Percentiles rank a stretch among this genome's conserved stretches.
Conservation (phyloP, 31 red algal genomes). For the Asparagopsis taxiformis region DNA sequence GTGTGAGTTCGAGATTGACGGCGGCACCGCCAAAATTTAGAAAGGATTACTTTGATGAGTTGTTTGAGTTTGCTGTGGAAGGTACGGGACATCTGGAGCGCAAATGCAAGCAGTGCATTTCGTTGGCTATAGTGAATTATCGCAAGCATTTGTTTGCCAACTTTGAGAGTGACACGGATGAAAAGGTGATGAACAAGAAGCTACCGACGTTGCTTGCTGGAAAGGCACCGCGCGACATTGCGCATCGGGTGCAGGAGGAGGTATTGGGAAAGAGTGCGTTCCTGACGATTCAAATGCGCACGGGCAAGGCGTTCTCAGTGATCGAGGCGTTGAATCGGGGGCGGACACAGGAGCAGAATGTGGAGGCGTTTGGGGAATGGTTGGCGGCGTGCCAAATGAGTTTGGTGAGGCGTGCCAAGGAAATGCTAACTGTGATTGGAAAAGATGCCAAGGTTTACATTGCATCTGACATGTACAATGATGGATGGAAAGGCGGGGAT, state of each 20-base stretch:
- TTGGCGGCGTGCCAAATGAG: not conserved
- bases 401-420: slow-evolving; percentile 1
- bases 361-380: slow-evolving; percentile 10
- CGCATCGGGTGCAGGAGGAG: not conserved
- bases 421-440: not conserved
- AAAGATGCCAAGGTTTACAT: slow-evolving; percentile 10
- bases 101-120: slow-evolving; percentile 7
- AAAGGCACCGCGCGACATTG: not conserved
- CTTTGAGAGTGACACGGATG: too few species aligned
- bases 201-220: too few species aligned
- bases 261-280: slow-evolving; percentile 7
- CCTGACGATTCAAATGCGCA: slow-evolving; percentile 31
- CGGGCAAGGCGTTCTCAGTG: slow-evolving; percentile 34
- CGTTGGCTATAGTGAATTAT: slow-evolving; percentile 22
- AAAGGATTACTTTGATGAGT: not conserved
- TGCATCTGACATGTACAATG: slow-evolving; percentile 57
- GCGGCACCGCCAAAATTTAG: slow-evolving; percentile 10
- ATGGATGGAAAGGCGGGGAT: slow-evolving; percentile 56
- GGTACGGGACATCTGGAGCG: not conserved
- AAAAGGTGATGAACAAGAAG: too few species aligned
- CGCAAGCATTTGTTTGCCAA: too few species aligned
- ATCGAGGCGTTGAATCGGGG: slow-evolving; percentile 2
- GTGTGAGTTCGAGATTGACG: not conserved
- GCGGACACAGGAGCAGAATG: not conserved
- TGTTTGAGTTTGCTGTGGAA: slow-evolving; percentile 6